A percentile compares a stretch with the other conserved stretches of the same genome.
phyloP scores from a whole-genome alignment of 2,329 filamentous ascomycete species.

The Monilinia vaccinii-corymbosi region DNA sequence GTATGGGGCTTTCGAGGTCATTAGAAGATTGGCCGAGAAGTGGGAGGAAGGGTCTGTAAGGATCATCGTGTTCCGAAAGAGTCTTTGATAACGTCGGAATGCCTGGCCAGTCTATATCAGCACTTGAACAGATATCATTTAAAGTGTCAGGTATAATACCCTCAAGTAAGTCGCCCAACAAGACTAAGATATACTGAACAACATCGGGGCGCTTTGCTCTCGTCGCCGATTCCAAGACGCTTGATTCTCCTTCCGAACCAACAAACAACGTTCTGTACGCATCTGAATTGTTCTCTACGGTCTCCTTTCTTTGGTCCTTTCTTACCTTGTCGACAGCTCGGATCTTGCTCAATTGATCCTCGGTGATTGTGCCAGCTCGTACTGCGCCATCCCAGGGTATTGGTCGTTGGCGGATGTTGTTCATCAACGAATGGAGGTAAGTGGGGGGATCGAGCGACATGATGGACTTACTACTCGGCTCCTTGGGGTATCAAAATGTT shows the following conservation, averaged over 20 bases:
- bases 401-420: slow-evolving; percentile 90
- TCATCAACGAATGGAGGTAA: slow-evolving; percentile 81
- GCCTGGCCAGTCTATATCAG: slow-evolving; percentile 41
- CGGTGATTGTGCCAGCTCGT: slow-evolving; percentile 84
- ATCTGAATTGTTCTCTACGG: slow-evolving; percentile 68
- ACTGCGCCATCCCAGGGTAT: slow-evolving; percentile 98
- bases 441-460: slow-evolving; percentile 93
- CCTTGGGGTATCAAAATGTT: slow-evolving; percentile 9
- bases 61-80: slow-evolving; percentile 64
- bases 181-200: slow-evolving; percentile 86
- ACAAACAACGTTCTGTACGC: slow-evolving; percentile 76
- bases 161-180: slow-evolving; percentile 79
- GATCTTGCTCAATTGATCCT: slow-evolving; percentile 90
- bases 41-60: slow-evolving; percentile 76
- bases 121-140: not conserved
- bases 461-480: slow-evolving; percentile 11
- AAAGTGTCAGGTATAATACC: slow-evolving; percentile 40
- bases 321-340: slow-evolving; percentile 93
- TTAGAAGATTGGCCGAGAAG: slow-evolving; percentile 66
- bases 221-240: slow-evolving; percentile 69
- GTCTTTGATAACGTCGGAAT: slow-evolving; percentile 70
- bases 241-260: slow-evolving; percentile 58
- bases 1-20: slow-evolving; percentile 67
- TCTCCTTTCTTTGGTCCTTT: slow-evolving; percentile 79
- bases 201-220: slow-evolving; percentile 74